Percentiles rank a stretch among this genome's conserved stretches.
Evolutionary conservation across 305 asterid species (phyloP).

Genomic region (Rubia tinctorum): DNA sequence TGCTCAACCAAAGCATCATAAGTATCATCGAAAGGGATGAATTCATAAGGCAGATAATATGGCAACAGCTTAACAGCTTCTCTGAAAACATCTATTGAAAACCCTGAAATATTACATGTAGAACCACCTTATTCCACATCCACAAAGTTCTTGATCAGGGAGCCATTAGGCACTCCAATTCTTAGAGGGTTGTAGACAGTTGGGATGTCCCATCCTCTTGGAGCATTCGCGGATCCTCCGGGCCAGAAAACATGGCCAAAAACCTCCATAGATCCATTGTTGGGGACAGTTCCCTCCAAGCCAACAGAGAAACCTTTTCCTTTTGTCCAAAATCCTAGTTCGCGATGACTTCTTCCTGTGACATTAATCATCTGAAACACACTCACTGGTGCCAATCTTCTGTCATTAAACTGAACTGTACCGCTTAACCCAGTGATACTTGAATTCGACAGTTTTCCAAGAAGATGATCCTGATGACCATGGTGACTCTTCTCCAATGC

Average conservation of each 20-base stretch:
- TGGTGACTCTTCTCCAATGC: conserved; percentile 15
- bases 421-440: conserved; percentile 29
- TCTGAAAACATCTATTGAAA: conserved; percentile 28
- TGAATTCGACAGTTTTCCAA: not conserved
- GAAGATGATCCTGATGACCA: not conserved
- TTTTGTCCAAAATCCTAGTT: conserved; percentile 33
- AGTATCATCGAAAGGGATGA: conserved; percentile 24
- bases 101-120: conserved; percentile 24
- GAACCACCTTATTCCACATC: conserved; percentile 17
- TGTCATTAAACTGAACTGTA: conserved; percentile 10
- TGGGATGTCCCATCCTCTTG: conserved; percentile 40
- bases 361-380: conserved; percentile 31
- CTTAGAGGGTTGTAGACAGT: conserved; percentile 16
- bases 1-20: conserved; percentile 28
- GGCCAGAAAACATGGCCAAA: conserved; percentile 35
- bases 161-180: conserved; percentile 31
- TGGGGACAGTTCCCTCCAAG: not conserved
- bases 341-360: conserved; percentile 27
- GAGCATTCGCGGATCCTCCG: conserved; percentile 22
- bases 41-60: conserved; percentile 15
- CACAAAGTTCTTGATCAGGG: conserved; percentile 24
- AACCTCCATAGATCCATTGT: not conserved
- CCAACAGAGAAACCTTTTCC: conserved; percentile 26
- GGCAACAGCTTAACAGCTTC: conserved; percentile 17
- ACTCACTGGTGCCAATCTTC: conserved; percentile 17